These are phyloP conservation scores for Gnomoniopsis sp. DNA, from an alignment of 2,329 filamentous ascomycete genomes.

Conservation along the genomic window DNA sequence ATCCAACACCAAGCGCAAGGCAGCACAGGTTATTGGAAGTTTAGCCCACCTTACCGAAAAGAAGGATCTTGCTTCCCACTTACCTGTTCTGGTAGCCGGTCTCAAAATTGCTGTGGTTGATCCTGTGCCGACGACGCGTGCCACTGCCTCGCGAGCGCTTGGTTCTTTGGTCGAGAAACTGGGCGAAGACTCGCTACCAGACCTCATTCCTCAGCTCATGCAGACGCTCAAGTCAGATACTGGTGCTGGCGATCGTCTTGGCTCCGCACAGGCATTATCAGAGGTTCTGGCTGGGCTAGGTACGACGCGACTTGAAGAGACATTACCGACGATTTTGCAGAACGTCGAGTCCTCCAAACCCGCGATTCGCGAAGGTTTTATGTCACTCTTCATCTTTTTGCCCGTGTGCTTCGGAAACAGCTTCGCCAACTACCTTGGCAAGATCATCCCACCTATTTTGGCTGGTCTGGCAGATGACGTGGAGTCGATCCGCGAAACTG, in stretches of 20 bases:
- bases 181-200: conserved; percentile 91
- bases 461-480: conserved; percentile 92
- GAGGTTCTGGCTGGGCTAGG: conserved; percentile 95
- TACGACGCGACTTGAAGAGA: conserved; percentile 89
- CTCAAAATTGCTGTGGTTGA: conserved; percentile 88
- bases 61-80: conserved; percentile 85
- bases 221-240: conserved; percentile 95
- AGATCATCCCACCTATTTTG: conserved; percentile 92
- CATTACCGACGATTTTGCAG: conserved; percentile 89
- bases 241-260: conserved; percentile 90
- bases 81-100: conserved; percentile 88
- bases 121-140: conserved; percentile 91
- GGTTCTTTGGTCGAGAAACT: conserved; percentile 98
- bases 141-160: conserved; percentile 91
- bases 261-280: conserved; percentile 92
- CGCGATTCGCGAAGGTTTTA: conserved; percentile 93
- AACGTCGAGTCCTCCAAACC: conserved; percentile 91
- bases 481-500: conserved; percentile 95
- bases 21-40: conserved; percentile 96
- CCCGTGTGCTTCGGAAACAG: conserved; percentile 99
- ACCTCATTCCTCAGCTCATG: conserved; percentile 97
- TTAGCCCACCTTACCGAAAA: conserved; percentile 94
- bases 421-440: conserved; percentile 91
- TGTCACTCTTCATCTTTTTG: conserved; percentile 99
- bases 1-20: conserved; percentile 93